Base-by-base conservation (phyloP, 2,329 filamentous ascomycete genomes). In the Aspergillus sp. region DNA sequence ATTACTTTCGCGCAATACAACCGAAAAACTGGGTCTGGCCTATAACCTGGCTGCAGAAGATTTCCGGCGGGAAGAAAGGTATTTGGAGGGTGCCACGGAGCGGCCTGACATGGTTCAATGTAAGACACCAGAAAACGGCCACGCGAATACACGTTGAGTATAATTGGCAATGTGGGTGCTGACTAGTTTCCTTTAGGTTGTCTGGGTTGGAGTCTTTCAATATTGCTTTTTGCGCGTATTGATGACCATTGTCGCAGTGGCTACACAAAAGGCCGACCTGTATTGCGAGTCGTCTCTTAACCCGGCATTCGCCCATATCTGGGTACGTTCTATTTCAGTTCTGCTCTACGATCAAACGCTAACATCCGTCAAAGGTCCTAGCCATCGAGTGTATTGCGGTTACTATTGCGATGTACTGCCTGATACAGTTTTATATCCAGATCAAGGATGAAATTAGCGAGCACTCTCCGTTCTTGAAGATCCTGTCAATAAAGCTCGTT, bases 51-150 rank as follows among this genome's bases (percentile, higher is more conserved):
- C 79, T 90, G 59, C 84, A 86, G 63, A 86, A 83, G 67, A 90
- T 86, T 70, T 89, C 86, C 56, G 87, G 90, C 39, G 88, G 89
- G 35, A 74, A 89, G 59, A 79, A 84, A 53, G 90, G 90, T 0
- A 80, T 82, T 24, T 88, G 90, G 81, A 83, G 90, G 64, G 88
- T 83, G n/a, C 91, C 91, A 0, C 80, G 83, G 64, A 95, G 89
- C 73, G 91, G 91, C 1, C 77, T 96, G 71, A 96, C 91, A 1
- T 95, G 90, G 90, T 96, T 96, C 77, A 96, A 96, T 72, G 84
- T 86, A 69, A 58, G 63, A 31, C 23, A 8, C 37, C 17, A 4
- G n/a, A 12, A 35, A 9, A 14, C 14, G n/a, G 15, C 35, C 6
- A n/a, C 12, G 35, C 12, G 19, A 15, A 24, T 46, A 37, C 17